A percentile compares a stretch with the other conserved stretches of the same genome.
Conservation (phyloP, 139 green algal species). For the Penium margaritaceum region DNA sequence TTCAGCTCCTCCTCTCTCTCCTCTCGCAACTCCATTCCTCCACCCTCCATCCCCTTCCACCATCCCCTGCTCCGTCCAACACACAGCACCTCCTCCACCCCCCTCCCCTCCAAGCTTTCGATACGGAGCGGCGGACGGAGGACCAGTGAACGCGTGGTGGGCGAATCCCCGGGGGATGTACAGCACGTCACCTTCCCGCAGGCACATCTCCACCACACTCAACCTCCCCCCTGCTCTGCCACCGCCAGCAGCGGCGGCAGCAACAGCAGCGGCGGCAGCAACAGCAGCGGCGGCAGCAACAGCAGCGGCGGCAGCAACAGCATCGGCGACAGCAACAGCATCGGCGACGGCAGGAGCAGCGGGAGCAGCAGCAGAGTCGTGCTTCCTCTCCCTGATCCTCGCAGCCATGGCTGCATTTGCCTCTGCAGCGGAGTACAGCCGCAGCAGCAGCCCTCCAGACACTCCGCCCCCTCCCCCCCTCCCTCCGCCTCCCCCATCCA, state of each 20-base stretch:
- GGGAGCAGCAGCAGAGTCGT: too few relatives aligned
- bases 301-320: not conserved
- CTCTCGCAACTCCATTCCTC: not conserved
- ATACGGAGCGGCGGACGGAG: not conserved
- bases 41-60: not conserved
- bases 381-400: not conserved
- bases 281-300: not conserved
- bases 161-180: slow-evolving; percentile 26
- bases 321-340: too few relatives aligned
- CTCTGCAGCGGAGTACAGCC: not conserved
- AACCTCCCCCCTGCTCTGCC: not conserved
- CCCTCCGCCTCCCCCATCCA: too few relatives aligned
- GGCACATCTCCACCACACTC: not conserved
- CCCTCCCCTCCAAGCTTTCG: not conserved
- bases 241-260: not conserved
- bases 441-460: slow-evolving; percentile 4
- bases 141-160: slow-evolving; percentile 5
- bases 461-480: not conserved
- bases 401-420: not conserved
- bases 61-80: too few relatives aligned
- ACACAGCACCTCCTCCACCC: not conserved
- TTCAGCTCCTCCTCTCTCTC: not conserved
- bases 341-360: too few relatives aligned
- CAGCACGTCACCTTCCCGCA: slow-evolving; percentile 21
- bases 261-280: not conserved